A percentile compares a stretch with the other conserved stretches of the same genome.
These are phyloP conservation scores for Pestalotiopsis sp. DNA, from an alignment of 2,329 filamentous ascomycete genomes.

Conservation along the genomic window DNA sequence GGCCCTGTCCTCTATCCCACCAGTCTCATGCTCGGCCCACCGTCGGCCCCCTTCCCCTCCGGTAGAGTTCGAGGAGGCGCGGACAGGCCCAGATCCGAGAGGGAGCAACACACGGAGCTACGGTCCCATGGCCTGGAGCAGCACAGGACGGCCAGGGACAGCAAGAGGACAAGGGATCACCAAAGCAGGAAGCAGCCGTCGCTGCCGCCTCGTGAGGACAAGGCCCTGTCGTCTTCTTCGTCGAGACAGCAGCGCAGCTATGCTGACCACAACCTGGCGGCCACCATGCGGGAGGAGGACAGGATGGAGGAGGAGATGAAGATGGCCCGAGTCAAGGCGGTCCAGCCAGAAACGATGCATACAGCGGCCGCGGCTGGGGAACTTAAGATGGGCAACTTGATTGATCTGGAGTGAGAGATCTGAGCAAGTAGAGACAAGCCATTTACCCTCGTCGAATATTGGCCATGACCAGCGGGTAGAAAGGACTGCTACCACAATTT, in stretches of 20 bases:
- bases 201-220: neutral
- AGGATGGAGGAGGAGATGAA: neutral
- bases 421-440: no score
- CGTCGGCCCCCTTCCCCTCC: neutral
- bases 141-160: neutral
- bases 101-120: neutral
- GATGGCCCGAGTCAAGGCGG: neutral
- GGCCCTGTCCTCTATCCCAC: neutral
- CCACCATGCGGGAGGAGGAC: no score
- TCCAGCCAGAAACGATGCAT: neutral
- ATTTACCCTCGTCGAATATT: no score
- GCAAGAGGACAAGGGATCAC: neutral
- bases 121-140: neutral
- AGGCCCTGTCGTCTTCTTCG: neutral
- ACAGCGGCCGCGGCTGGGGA: neutral
- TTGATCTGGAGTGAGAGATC: neutral
- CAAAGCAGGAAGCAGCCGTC: no score
- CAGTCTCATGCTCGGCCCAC: neutral
- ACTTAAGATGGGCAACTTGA: neutral
- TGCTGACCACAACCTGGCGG: neutral
- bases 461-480: neutral
- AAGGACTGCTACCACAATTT: neutral
- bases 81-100: neutral
- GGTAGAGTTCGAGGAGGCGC: neutral
- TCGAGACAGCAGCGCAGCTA: neutral